Conservation (phyloP, 1,284 basidiomycete species). For the Trichosporon sp. region DNA sequence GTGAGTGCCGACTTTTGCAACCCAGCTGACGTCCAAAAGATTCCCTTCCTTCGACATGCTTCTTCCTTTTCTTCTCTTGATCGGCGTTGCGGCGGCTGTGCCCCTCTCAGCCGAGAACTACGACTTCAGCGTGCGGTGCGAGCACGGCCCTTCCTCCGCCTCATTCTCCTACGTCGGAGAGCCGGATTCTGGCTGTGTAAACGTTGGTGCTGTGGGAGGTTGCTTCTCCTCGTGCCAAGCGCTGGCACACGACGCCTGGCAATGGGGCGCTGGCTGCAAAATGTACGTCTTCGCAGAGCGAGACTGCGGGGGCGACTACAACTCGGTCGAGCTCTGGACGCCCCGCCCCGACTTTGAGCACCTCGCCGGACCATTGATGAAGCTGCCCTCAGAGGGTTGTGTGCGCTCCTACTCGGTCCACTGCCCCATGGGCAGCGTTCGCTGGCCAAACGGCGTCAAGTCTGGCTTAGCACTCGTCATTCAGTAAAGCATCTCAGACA, state of each 20-base stretch:
- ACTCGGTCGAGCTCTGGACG: conserved; percentile 8
- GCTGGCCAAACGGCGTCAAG: neutral
- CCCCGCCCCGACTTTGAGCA: conserved; percentile 3
- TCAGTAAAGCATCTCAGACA: neutral
- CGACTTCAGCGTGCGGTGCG: conserved; percentile 1
- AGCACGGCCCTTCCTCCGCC: neutral
- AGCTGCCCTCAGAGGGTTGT: neutral
- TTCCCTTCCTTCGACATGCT: neutral
- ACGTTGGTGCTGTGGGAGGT: neutral
- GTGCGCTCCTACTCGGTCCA: conserved; percentile 3
- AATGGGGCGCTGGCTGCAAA: conserved; percentile 1
- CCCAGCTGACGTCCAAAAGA: neutral
- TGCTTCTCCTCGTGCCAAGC: conserved; percentile 4
- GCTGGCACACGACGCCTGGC: conserved; percentile 4
- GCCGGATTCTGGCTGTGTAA: neutral
- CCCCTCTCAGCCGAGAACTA: neutral
- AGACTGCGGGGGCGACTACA: conserved; percentile 7
- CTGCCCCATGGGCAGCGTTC: neutral
- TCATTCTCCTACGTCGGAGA: neutral
- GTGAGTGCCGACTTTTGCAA: neutral
- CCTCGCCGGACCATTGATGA: neutral
- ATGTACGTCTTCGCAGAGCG: neutral
- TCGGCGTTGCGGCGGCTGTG: neutral
- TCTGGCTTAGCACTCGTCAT: neutral
- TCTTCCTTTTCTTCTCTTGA: neutral